A percentile compares a stretch with the other conserved stretches of the same genome.
Evolutionary conservation across 305 asterid species (phyloP).

Genomic region (Andrographis paniculata): DNA sequence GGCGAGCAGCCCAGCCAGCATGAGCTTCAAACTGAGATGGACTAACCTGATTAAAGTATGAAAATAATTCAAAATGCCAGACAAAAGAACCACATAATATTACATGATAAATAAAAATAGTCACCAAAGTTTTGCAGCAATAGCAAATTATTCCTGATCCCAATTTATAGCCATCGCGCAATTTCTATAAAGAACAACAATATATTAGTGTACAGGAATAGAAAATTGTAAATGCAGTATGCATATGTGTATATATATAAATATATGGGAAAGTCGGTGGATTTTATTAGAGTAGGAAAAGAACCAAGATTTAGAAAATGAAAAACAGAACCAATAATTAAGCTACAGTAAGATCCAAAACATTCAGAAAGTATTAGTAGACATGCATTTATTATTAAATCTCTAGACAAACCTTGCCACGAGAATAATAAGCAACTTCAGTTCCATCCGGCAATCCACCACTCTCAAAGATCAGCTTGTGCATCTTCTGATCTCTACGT

Average conservation of each 20-base stretch:
- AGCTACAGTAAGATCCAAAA: too few species aligned
- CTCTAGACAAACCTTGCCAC: slow-evolving; percentile 70
- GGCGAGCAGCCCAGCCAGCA: slow-evolving; percentile 98
- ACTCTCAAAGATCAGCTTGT: slow-evolving; percentile 75
- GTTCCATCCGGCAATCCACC: slow-evolving; percentile 95
- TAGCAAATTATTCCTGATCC: slow-evolving; percentile 82
- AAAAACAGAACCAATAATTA: too few species aligned
- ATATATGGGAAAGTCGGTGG: too few species aligned
- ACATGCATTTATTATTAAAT: background rate
- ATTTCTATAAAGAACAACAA: slow-evolving; percentile 40
- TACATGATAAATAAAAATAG: slow-evolving; percentile 16
- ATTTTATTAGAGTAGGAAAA: too few species aligned
- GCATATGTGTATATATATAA: background rate
- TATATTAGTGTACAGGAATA: slow-evolving; percentile 3
- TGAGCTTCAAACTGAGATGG: slow-evolving; percentile 98
- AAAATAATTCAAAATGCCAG: slow-evolving; percentile 18
- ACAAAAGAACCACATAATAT: slow-evolving; percentile 15
- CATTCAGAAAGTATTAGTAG: too few species aligned
- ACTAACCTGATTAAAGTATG: slow-evolving; percentile 65
- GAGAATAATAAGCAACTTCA: slow-evolving; percentile 84
- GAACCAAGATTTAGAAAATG: too few species aligned
- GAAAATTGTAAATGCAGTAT: background rate
- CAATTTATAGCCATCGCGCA: slow-evolving; percentile 85
- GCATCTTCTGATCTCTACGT: slow-evolving; percentile 87
- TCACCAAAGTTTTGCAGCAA: slow-evolving; percentile 89